Base-by-base conservation (phyloP, 2,329 filamentous ascomycete species). In the Ceratocystis diversiconidia region DNA sequence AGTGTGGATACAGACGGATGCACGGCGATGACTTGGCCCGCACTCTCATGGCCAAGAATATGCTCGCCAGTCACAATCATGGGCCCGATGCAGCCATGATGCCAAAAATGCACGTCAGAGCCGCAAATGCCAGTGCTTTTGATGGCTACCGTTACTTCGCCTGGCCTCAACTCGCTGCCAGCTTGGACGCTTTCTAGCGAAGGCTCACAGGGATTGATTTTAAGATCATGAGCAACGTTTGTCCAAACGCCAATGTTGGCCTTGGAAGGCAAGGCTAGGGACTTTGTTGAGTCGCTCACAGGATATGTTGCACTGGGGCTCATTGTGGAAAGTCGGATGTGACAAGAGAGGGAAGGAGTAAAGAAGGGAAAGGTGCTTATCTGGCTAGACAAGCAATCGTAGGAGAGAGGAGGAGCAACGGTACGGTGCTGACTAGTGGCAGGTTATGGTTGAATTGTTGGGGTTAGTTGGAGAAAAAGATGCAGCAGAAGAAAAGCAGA, bases 101-200 rank as follows among this genome's bases (percentile, higher is more conserved):
- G 90, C 92, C 92, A 97, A 80, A 97, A 97, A 78, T 97, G 92
- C 66, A 97, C 87, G 76, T 96, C 92, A 68, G 90, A 95, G 84
- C 92, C 92, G 80, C 94, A 97, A 72, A 97, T 97, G 66, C 94
- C 94, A 6, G 92, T 96, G 77, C 89, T 95, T 77, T 92, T 90
- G 75, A 97, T 85, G 65, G 89, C 90, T 69, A 97, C 76, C 30
- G 90, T 91, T 61, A 96, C 90, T 77, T 96, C 88, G 63, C 92
- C 92, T 28, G 83, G 81, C 76, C 88, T 86, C 71, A 96, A 78
- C 62, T 80, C 81, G 64, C 85, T 77, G 60, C 84, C 87, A 41
- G 82, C 82, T 69, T 85, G 79, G 66, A 95, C 86, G 68, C 85
- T 85, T 74, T 95, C 88, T 30, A 90, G 77, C 57, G 83, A 86